Conservation (phyloP, 2,329 filamentous ascomycete species). For the Coniella vitis region DNA sequence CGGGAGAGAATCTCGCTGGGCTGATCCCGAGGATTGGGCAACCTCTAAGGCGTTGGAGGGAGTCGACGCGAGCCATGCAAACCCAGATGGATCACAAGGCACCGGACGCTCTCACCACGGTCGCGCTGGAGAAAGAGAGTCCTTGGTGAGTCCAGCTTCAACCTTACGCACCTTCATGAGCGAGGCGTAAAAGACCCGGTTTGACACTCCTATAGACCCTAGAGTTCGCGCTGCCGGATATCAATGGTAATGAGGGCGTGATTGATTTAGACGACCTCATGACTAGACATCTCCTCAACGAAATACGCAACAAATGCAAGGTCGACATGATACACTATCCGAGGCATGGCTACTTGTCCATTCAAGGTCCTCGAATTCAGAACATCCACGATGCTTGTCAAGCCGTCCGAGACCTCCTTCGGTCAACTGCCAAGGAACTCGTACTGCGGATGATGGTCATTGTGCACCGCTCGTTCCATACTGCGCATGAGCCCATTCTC, state of each 20-base stretch:
- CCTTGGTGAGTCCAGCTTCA: background rate
- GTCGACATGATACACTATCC: slow-evolving; percentile 1
- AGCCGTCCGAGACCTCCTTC: slow-evolving; percentile 5
- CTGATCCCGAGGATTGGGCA: too few species aligned
- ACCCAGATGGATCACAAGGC: background rate
- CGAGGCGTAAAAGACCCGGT: background rate
- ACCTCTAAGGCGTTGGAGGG: too few species aligned
- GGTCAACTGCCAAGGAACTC: slow-evolving; percentile 3
- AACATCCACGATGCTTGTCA: slow-evolving; percentile 1
- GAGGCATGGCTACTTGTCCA: background rate
- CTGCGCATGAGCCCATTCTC: background rate
- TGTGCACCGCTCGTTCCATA: background rate
- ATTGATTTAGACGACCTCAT: slow-evolving; percentile 4
- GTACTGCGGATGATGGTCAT: background rate
- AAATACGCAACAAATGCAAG: slow-evolving; percentile 3
- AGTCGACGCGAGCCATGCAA: background rate
- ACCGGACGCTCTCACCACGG: background rate
- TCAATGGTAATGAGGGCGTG: background rate
- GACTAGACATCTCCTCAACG: background rate
- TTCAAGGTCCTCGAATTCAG: background rate
- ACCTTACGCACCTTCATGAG: background rate
- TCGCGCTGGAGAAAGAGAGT: background rate
- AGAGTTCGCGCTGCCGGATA: slow-evolving; percentile 3
- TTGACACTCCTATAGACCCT: slow-evolving; percentile 2
- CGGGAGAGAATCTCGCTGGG: too few species aligned